Percentiles rank a stretch among this genome's conserved stretches.
Conservation (phyloP, 1,284 basidiomycete genomes). For the Rhizoctonia solani region DNA sequence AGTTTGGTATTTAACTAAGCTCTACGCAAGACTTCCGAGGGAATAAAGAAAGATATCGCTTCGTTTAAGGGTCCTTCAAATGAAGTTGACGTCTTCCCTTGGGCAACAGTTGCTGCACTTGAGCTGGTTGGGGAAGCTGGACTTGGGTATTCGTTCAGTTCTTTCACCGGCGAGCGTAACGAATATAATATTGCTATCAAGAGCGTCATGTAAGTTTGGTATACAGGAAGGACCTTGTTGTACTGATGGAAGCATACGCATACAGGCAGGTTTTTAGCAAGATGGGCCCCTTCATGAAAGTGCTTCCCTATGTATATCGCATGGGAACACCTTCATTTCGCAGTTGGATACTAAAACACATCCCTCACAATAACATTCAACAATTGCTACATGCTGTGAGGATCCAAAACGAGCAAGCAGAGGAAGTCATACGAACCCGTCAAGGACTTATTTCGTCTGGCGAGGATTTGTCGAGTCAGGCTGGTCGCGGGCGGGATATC, state of each 20-base stretch:
- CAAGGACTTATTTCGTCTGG: neutral
- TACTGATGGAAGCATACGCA: no score
- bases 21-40: conserved; percentile 2
- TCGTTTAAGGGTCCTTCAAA: conserved; percentile 38
- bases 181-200: conserved; percentile 55
- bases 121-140: conserved; percentile 57
- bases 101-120: conserved; percentile 56
- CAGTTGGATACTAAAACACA: neutral
- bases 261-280: neutral
- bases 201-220: conserved; percentile 54
- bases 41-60: conserved; percentile 25
- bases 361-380: neutral
- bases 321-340: conserved; percentile 4
- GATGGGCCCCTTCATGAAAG: neutral
- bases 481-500: conserved; percentile 2
- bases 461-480: neutral
- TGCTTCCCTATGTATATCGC: neutral
- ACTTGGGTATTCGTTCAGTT: conserved; percentile 58
- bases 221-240: no score
- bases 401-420: neutral
- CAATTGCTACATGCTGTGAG: neutral
- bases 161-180: conserved; percentile 51
- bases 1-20: conserved; percentile 42
- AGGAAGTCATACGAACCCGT: neutral
- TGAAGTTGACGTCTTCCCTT: conserved; percentile 55